Evolutionary conservation across 2,329 filamentous ascomycete genomes (phyloP), one percentile per base, ranked within the genome.

Genomic region (Penicillium sp.): DNA sequence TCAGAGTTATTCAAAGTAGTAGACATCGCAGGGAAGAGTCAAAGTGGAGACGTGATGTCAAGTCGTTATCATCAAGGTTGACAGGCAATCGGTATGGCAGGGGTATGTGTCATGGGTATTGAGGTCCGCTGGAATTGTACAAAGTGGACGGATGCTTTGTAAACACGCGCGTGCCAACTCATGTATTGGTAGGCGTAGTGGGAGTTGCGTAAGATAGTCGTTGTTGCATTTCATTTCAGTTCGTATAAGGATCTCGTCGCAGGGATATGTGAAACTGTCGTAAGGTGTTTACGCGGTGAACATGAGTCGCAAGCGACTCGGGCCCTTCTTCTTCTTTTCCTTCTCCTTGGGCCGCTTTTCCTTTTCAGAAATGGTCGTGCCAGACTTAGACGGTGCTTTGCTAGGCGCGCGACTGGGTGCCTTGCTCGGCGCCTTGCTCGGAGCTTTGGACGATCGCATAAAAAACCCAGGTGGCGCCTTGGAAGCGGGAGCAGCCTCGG

Each of bases 241-340:
- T 49, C 49, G 16, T 24, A 33, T 36, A 39, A 13, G 18, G 10
- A 31, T 31, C 2, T 31, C 18, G 36, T 37, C 24, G 35, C n/a
- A 16, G 49, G 18, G 4, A 35, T 37, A 6, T 51, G 49, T n/a
- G 19, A 33, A n/a, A 22, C 50, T 33, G 39, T 41, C 37, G n/a
- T 31, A 6, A 24, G 22, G 6, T 44, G 37, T 36, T 62, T 66
- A 65, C 69, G 61, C 65, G 52, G 70, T 73, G 53, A 76, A 75
- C 69, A 76, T 74, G 27, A 75, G 60, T 41, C 73, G 72, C 50
- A 76, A 60, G 11, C 69, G 69, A 59, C 77, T 79, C 13, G 76
- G 73, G 18, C 74, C 76, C 63, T 77, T 77, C 62, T 71, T 73
- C 57, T 73, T 74, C 52, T 77, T 65, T 54, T 31, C 31, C 6